Evolutionary conservation across 495 filamentous ascomycete species (phyloP), one percentile per base, ranked within the genome.

Genomic region (Penicillium mononematosum): DNA sequence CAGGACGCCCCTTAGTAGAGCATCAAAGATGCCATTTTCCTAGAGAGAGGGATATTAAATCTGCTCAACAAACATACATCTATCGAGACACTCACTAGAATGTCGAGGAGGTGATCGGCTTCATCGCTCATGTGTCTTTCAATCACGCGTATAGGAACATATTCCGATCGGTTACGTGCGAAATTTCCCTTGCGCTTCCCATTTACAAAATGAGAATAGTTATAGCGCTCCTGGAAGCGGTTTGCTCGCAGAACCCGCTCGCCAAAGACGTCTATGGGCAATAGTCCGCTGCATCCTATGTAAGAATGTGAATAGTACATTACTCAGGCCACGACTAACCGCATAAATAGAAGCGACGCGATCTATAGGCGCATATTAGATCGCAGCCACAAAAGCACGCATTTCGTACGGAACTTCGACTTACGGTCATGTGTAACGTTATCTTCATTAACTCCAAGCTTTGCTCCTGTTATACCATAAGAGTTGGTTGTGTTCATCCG

Each of bases 391-490:
- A 14, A 36, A 36, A 36, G 34, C 34, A 36, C 14, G 4, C 34
- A 36, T 12, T 12, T 36, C 16, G 19, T 17, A 55, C 3, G 14
- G 16, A 45, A 48, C 39, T 46, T 49, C 24, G 61, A 65, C 72
- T 61, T 44, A 72, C 70, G 46, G 67, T 66, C 20, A 70, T 66
- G 58, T 79, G 77, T 11, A 81, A 41, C 59, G 79, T 72, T 5
- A 77, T 78, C 58, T 81, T 76, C 9, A 81, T 67, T 45, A 82
- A 64, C 53, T 81, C 75, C 34, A 77, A 64, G 54, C 78, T 83
- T 52, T 81, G 78, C 42, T 71, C 70, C 54, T 77, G 69, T 48
- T 59, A 58, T 47, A 16, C 12, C 4, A 5, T 36, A 36, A 36
- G 34, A 36, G 12, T 36, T 16, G 11, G 34, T 14, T 36, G 24